A percentile compares a stretch with the other conserved stretches of the same genome.
Evolutionary conservation across 2,329 filamentous ascomycete genomes (phyloP).

Genomic region (Aureobasidium sp.): DNA sequence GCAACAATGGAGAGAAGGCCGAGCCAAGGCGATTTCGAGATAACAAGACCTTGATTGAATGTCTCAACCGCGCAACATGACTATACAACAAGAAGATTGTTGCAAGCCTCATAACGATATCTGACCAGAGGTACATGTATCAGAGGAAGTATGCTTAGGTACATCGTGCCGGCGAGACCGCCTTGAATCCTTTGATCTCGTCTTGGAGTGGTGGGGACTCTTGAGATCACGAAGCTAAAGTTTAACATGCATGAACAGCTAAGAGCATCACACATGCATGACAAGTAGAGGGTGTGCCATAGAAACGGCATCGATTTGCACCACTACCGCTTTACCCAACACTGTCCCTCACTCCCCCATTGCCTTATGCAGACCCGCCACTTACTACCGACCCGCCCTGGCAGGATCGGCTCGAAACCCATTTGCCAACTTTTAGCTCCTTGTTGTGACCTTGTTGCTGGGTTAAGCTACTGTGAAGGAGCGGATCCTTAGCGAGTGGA

Average conservation of each 20-base stretch:
- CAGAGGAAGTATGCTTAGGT: background rate
- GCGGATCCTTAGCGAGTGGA: background rate
- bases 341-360: background rate
- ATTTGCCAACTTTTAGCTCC: constrained; percentile 6
- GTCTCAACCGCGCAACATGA: background rate
- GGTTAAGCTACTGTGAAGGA: constrained; percentile 1
- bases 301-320: constrained; percentile 3
- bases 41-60: background rate
- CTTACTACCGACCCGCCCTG: background rate
- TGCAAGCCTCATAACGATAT: background rate
- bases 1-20: background rate
- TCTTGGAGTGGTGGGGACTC: background rate
- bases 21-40: background rate
- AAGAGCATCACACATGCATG: constrained; percentile 5
- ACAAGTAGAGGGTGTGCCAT: constrained; percentile 9
- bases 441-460: constrained; percentile 4
- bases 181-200: background rate
- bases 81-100: background rate
- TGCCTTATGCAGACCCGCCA: constrained; percentile 8
- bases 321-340: background rate
- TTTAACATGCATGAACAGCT: constrained; percentile 10
- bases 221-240: background rate
- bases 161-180: background rate
- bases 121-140: background rate
- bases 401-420: constrained; percentile 4